These are phyloP conservation scores for Suhomyces panamericanus DNA, from an alignment of 1,139 yeast species.

Conservation along the genomic window DNA sequence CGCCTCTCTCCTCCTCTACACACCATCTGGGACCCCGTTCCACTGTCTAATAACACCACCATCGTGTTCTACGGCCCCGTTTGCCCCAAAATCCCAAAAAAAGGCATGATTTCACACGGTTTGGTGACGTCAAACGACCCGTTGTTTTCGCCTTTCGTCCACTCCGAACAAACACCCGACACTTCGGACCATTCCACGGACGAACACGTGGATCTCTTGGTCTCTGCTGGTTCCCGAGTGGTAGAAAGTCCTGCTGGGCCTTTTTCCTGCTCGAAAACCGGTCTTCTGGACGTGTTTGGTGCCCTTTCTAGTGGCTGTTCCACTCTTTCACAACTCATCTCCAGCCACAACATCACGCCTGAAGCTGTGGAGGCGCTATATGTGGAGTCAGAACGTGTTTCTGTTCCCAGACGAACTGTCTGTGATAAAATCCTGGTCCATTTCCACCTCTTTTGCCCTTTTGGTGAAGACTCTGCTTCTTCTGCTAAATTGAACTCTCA, in stretches of 20 bases:
- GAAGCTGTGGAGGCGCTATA: neutral
- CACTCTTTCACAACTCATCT: neutral
- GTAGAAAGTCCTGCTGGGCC: neutral
- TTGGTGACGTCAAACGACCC: neutral
- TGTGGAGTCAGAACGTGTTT: too few relatives aligned
- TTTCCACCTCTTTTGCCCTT: neutral
- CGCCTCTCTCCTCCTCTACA: neutral
- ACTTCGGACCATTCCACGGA: conserved; percentile 19
- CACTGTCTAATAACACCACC: neutral
- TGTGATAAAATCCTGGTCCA: neutral
- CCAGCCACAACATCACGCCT: neutral
- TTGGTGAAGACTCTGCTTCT: neutral
- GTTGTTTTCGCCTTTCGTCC: conserved; percentile 15
- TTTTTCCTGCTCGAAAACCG: neutral
- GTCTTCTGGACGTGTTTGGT: neutral
- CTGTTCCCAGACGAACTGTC: neutral
- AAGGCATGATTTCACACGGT: conserved; percentile 1
- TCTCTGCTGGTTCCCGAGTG: neutral
- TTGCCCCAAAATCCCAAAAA: neutral
- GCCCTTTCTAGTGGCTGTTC: neutral
- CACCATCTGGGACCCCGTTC: neutral
- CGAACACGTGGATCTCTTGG: conserved; percentile 5
- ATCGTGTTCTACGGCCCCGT: neutral
- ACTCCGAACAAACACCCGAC: conserved; percentile 16
- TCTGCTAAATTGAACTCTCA: neutral